Evolutionary conservation across 2,329 filamentous ascomycete genomes (phyloP), one percentile per base, ranked within the genome.

Genomic region (Penicillium sp.): DNA sequence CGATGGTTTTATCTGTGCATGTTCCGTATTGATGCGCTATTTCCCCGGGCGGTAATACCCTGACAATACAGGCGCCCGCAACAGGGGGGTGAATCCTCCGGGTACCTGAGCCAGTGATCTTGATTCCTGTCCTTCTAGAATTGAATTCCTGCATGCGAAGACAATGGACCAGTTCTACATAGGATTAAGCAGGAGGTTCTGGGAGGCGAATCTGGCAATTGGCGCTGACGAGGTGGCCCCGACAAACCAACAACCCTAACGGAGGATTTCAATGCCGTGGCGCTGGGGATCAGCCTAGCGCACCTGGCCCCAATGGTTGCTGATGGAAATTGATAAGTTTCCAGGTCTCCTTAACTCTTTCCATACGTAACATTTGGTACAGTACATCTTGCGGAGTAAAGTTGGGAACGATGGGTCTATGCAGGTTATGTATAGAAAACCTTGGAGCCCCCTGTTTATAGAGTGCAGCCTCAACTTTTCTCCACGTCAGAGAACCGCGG

Each of bases 41-140:
- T 42, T 44, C 51, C 52, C 21, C n/a, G 35, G 39, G 46, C 43
- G 42, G 45, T 27, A 58, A 52, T 61, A 58, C 54, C 54, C 46
- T 35, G 33, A 46, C 59, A 52, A 61, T 59, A 55, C 55, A 37
- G 26, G n/a, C 33, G 49, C 31, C 26, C 16, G 27, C 45, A 29
- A 43, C 47, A 52, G 47, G 51, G 59, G 49, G 31, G 19, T 35
- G 22, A 39, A 44, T 49, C 47, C 44, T 37, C 26, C 50, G 52
- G 49, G 54, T 59, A 57, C 45, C 47, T 56, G 53, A 56, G 44
- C 19, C 44, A 45, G 21, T 29, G n/a, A 53, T 37, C 51, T 29
- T 43, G 33, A 14, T 31, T 35, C n/a, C 19, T 42, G 39, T 42
- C 10, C 19, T 42, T 22, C 19, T 42, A 22, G 9, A 42, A 42